phyloP scores from a whole-genome alignment of 208 protist species.

The Crithidia mellificae region DNA sequence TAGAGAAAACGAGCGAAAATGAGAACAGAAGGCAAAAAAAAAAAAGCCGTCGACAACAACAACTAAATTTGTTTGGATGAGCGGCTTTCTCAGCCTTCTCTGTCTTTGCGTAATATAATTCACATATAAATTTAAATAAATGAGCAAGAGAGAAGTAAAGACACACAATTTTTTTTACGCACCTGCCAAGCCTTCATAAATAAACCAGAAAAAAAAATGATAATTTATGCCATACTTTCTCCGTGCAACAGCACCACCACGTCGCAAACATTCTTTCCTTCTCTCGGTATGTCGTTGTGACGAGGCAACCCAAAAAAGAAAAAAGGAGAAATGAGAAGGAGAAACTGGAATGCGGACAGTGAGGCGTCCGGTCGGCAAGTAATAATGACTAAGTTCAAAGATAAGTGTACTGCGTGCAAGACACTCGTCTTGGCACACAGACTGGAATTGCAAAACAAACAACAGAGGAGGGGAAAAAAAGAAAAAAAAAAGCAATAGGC shows the following conservation, averaged over 20 bases:
- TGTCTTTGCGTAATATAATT: no score
- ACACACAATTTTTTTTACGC: no score
- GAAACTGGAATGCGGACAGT: neutral
- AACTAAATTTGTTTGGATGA: neutral
- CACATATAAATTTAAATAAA: no score
- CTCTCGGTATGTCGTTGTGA: neutral
- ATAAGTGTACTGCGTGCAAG: slow-evolving; percentile 1
- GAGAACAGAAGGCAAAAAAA: neutral
- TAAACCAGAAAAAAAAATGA: no score
- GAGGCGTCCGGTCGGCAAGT: neutral
- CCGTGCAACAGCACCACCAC: no score
- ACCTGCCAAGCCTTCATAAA: no score
- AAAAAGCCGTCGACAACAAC: neutral
- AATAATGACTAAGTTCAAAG: slow-evolving; percentile 24
- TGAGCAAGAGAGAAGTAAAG: no score
- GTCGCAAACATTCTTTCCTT: no score
- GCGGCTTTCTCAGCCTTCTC: neutral
- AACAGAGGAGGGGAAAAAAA: neutral
- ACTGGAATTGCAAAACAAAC: neutral
- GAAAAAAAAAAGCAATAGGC: no score
- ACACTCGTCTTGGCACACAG: neutral
- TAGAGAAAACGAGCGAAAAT: no score
- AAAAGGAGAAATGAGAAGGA: slow-evolving; percentile 3
- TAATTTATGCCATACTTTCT: no score
- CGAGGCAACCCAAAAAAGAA: neutral